phyloP scores from a whole-genome alignment of 1,284 basidiomycete genomes.

The Lentinus polychrous region DNA sequence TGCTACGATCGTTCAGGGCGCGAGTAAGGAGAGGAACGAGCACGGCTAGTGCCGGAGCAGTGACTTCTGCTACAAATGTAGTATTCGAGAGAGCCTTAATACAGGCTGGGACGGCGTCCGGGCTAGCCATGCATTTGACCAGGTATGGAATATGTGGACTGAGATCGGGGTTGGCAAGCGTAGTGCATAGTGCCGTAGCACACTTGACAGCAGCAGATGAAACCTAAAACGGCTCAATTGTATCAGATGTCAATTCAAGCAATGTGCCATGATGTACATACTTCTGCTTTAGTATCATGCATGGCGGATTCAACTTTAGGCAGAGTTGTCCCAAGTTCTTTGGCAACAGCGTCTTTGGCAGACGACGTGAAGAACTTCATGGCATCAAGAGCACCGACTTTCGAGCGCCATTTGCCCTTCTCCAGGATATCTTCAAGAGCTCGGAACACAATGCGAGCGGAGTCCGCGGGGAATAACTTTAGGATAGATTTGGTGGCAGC shows the following conservation, averaged over 20 bases:
- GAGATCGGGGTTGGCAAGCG: conserved; percentile 93
- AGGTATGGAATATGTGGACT: conserved; percentile 85
- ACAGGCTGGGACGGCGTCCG: conserved; percentile 81
- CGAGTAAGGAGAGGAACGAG: conserved; percentile 90
- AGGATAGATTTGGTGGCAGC: conserved; percentile 83
- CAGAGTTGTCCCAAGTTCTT: conserved; percentile 77
- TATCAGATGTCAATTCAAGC: conserved; percentile 2
- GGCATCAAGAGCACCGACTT: conserved; percentile 90
- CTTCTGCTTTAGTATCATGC: conserved; percentile 98
- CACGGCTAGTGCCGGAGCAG: conserved; percentile 91
- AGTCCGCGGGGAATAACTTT: conserved; percentile 81
- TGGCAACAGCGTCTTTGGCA: conserved; percentile 79
- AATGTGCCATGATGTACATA: conserved; percentile 26
- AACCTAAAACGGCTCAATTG: conserved; percentile 44
- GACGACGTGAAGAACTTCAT: conserved; percentile 68
- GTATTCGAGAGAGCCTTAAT: conserved; percentile 95
- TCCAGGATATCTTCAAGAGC: conserved; percentile 71
- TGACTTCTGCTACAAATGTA: conserved; percentile 97
- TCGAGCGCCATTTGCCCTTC: conserved; percentile 90
- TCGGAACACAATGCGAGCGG: conserved; percentile 70
- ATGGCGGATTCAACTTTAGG: conserved; percentile 88
- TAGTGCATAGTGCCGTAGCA: conserved; percentile 87
- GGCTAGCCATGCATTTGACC: conserved; percentile 94
- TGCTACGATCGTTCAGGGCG: conserved; percentile 93
- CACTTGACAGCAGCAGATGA: conserved; percentile 87